These are phyloP conservation scores for Fusarium avenaceum DNA, from an alignment of 2,329 filamentous ascomycete genomes.

Conservation along the genomic window DNA sequence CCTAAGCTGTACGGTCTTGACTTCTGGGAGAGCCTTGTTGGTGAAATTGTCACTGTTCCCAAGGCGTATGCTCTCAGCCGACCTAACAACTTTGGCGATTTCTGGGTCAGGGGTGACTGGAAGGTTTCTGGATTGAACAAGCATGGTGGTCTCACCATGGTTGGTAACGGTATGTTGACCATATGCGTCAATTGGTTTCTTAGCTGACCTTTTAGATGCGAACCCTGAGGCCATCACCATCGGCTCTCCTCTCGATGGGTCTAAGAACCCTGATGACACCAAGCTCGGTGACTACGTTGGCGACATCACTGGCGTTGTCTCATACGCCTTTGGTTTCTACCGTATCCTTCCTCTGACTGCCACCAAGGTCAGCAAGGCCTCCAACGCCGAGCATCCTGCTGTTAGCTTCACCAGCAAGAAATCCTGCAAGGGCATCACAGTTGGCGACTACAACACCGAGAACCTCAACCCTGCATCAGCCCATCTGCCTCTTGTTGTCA, in stretches of 20 bases:
- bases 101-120: conserved; percentile 78
- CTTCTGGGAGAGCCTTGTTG: conserved; percentile 79
- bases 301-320: conserved; percentile 77
- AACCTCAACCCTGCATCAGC: conserved; percentile 71
- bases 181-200: background rate
- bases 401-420: conserved; percentile 67
- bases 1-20: conserved; percentile 75
- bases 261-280: conserved; percentile 68
- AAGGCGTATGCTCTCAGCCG: conserved; percentile 69
- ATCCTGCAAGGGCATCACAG: conserved; percentile 71
- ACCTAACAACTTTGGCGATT: conserved; percentile 75
- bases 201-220: conserved; percentile 61
- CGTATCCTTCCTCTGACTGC: conserved; percentile 74
- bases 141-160: conserved; percentile 75
- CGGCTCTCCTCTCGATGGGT: conserved; percentile 74
- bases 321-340: conserved; percentile 77
- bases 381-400: conserved; percentile 62
- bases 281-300: conserved; percentile 75
- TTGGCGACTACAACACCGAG: conserved; percentile 78
- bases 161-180: conserved; percentile 60
- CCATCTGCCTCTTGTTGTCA: conserved; percentile 70
- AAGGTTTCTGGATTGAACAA: conserved; percentile 71
- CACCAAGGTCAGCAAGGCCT: conserved; percentile 62
- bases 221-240: conserved; percentile 79
- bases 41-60: conserved; percentile 75